Base-by-base conservation (phyloP, 345 rosid genomes). In the Gossypium raimondii region DNA sequence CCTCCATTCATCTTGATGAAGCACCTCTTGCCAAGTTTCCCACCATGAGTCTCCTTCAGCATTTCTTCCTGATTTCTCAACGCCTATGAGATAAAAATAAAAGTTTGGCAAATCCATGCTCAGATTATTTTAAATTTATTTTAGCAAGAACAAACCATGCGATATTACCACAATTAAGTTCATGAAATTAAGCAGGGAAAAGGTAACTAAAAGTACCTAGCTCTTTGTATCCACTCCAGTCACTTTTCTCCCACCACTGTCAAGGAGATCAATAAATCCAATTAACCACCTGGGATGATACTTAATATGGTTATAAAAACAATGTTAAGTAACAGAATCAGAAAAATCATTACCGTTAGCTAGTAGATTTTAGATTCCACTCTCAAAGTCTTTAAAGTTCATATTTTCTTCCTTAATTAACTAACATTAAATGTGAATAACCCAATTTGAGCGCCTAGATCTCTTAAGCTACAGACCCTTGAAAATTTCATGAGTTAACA, bases 191-290 rank as follows among this genome's bases (percentile, higher is more conserved):
- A 71, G 57, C 57, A 73, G 62, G 34, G 43, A 59, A 59, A 65
- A 73, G 70, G 56, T 53, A 70, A 81, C 78, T 43, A 70, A 45
- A 60, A 73, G 71, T 91, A 92, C 98, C 99, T 83, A 95, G 89
- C 83, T 95, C 99, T 88, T 93, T 95, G 93, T 92, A 89, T 78
- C 99, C 98, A 18, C 89, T 92, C 99, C 99, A 95, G 83, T 92
- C 88, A 87, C 99, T 93, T 85, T 95, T 95, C 94, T 95, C 99
- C 99, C 99, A 95, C 99, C 99, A 95, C 99, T 95, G 99, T 84
- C 93, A 95, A 90, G 80, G 82, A 90, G 84, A 89, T 84, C 85
- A 92, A 92, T 72, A 89, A 91, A 91, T 85, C 87, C 83, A 81
- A 89, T 90, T 93, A 90, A 88, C 86, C 85, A 87, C 90, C 89